Evolutionary conservation across 2,329 filamentous ascomycete species (phyloP).

Genomic region (Alternaria atra): DNA sequence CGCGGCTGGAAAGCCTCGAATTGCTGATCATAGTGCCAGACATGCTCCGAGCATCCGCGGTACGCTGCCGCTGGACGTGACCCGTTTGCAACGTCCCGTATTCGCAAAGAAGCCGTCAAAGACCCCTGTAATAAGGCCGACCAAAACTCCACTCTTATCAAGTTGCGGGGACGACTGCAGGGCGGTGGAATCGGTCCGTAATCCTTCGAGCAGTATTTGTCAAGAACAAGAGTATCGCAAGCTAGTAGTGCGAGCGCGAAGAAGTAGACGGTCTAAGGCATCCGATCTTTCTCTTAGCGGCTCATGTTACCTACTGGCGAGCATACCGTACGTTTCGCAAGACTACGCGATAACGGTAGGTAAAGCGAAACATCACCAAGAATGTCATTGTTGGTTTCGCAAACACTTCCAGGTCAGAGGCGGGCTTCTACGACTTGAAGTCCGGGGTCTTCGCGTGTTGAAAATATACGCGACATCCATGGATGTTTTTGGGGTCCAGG

Average conservation of each 20-base stretch:
- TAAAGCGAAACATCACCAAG: background rate
- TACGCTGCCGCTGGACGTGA: background rate
- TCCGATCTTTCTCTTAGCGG: background rate
- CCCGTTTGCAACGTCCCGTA: background rate
- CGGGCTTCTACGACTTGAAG: background rate
- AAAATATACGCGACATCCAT: background rate
- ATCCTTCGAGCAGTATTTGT: background rate
- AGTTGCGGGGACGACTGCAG: constrained; percentile 1
- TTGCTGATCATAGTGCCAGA: background rate
- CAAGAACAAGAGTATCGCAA: background rate
- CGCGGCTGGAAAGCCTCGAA: background rate
- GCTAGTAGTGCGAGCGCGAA: background rate
- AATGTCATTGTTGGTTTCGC: background rate
- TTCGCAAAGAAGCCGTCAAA: background rate
- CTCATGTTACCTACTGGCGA: background rate
- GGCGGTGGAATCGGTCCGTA: constrained; percentile 3
- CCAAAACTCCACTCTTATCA: background rate
- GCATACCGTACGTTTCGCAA: background rate
- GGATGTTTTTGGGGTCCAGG: background rate
- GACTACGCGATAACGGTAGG: background rate
- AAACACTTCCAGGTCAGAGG: background rate
- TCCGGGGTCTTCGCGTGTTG: background rate
- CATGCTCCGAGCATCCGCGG: background rate
- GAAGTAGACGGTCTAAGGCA: background rate
- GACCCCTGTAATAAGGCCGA: background rate